Percentiles rank a stretch among this genome's conserved stretches.
phyloP scores from a whole-genome alignment of 306 rosid genomes.

The Fagus sylvatica region DNA sequence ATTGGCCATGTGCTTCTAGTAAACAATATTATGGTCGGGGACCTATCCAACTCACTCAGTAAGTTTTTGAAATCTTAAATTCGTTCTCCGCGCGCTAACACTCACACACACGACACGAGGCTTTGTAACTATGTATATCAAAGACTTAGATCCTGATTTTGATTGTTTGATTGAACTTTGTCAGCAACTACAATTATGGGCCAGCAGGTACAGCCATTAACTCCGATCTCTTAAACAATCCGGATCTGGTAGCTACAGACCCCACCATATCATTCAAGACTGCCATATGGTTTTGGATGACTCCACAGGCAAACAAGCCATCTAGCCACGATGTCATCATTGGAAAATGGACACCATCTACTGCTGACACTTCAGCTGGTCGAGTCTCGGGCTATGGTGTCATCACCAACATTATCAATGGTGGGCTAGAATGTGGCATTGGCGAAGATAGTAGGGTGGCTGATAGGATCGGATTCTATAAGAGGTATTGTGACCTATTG shows the following conservation, averaged over 20 bases:
- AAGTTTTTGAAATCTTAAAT: background rate
- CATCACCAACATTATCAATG: conserved; percentile 53
- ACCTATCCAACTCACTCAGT: conserved; percentile 61
- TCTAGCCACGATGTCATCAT: conserved; percentile 58
- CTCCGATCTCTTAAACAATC: conserved; percentile 52
- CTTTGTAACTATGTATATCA: too few relatives aligned
- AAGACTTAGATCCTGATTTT: background rate
- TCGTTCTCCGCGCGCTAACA: background rate
- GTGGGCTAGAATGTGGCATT: conserved; percentile 48
- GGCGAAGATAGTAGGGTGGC: conserved; percentile 30
- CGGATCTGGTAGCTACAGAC: conserved; percentile 56
- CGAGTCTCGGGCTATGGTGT: conserved; percentile 52
- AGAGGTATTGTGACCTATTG: conserved; percentile 32
- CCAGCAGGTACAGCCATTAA: conserved; percentile 50
- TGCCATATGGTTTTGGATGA: conserved; percentile 84
- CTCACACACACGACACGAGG: too few relatives aligned
- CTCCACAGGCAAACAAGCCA: conserved; percentile 49
- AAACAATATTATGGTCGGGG: conserved; percentile 59
- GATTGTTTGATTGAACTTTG: background rate
- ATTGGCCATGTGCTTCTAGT: conserved; percentile 52
- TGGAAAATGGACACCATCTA: conserved; percentile 47
- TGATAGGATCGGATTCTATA: conserved; percentile 49
- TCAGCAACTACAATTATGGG: conserved; percentile 62
- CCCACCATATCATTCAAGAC: conserved; percentile 54
- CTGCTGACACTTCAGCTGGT: conserved; percentile 32